Conservation (phyloP, 805 yeast species). For the Hanseniaspora vineae region DNA sequence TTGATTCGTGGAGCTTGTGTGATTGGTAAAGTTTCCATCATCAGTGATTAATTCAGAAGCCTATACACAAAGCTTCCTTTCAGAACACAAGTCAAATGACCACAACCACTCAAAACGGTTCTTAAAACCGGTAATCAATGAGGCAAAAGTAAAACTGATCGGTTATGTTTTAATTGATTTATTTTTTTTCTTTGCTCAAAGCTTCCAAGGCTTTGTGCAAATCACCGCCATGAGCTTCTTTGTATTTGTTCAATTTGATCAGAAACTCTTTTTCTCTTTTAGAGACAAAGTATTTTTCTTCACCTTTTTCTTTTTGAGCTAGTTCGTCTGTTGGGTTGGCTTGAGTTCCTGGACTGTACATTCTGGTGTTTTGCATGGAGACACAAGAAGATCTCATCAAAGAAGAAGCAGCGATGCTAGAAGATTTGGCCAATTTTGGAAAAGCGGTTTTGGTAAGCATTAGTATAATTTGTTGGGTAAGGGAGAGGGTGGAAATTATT, state of each 20-base stretch:
- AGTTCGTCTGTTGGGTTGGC: slow-evolving; percentile 51
- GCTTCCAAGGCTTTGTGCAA: slow-evolving; percentile 33
- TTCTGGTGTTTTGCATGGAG: not conserved
- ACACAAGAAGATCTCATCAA: slow-evolving; percentile 10
- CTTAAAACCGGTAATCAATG: too few species aligned
- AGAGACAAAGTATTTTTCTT: slow-evolving; percentile 74
- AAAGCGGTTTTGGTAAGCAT: not conserved
- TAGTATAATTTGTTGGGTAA: not conserved
- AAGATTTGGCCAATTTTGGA: slow-evolving; percentile 26
- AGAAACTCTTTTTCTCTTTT: slow-evolving; percentile 86
- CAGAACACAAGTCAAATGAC: too few species aligned
- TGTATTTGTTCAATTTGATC: slow-evolving; percentile 62
- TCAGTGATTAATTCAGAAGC: too few species aligned
- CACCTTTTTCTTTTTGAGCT: slow-evolving; percentile 83
- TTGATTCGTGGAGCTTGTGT: not conserved
- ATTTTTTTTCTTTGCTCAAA: slow-evolving; percentile 2
- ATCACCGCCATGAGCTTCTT: slow-evolving; percentile 45
- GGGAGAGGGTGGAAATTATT: not conserved
- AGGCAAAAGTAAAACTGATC: too few species aligned
- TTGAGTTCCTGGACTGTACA: slow-evolving; percentile 32
- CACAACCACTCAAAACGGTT: too few species aligned
- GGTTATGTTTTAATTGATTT: too few species aligned
- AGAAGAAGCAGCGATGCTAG: slow-evolving; percentile 17
- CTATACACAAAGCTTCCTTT: too few species aligned
- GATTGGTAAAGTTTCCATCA: too few species aligned